A percentile compares a stretch with the other conserved stretches of the same genome.
Evolutionary conservation across 2,329 filamentous ascomycete species (phyloP).

Genomic region (Aspergillus sergii): DNA sequence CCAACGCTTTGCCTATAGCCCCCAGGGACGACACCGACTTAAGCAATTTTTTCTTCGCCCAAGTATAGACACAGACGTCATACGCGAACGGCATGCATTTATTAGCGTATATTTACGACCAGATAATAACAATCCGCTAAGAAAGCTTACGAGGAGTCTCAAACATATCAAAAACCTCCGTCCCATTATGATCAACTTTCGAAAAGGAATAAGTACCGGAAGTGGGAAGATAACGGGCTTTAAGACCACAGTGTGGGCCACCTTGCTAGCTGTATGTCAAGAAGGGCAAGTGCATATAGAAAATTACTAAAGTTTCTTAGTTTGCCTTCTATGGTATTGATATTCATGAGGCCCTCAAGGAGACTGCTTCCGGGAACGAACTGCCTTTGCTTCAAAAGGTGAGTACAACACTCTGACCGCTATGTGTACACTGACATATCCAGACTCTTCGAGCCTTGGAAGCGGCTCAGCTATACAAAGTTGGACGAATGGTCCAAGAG

Average conservation of each 20-base stretch:
- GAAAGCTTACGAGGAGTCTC: constrained; percentile 62
- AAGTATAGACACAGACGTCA: constrained; percentile 66
- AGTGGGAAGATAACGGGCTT: constrained; percentile 57
- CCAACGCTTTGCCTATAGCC: constrained; percentile 70
- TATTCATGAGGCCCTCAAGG: constrained; percentile 65
- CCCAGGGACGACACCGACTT: constrained; percentile 74
- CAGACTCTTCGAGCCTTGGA: constrained; percentile 65
- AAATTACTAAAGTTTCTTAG: constrained; percentile 26
- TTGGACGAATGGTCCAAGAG: constrained; percentile 72
- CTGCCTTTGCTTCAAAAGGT: constrained; percentile 60
- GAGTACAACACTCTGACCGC: constrained; percentile 8
- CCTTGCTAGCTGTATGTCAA: constrained; percentile 57
- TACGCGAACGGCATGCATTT: constrained; percentile 71
- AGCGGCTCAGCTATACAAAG: constrained; percentile 58
- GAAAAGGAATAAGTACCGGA: constrained; percentile 70
- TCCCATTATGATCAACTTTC: constrained; percentile 67
- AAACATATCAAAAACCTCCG: constrained; percentile 76
- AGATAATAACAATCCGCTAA: constrained; percentile 64
- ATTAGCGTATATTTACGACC: constrained; percentile 68
- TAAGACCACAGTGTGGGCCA: constrained; percentile 71
- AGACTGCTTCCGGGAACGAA: constrained; percentile 57
- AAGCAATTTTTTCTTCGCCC: constrained; percentile 83
- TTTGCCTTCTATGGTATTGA: constrained; percentile 74
- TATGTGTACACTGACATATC: constrained; percentile 1
- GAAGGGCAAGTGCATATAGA: constrained; percentile 3